These are phyloP conservation scores for Cubamyces sp. DNA, from an alignment of 768 basidiomycete species.

Conservation along the genomic window DNA sequence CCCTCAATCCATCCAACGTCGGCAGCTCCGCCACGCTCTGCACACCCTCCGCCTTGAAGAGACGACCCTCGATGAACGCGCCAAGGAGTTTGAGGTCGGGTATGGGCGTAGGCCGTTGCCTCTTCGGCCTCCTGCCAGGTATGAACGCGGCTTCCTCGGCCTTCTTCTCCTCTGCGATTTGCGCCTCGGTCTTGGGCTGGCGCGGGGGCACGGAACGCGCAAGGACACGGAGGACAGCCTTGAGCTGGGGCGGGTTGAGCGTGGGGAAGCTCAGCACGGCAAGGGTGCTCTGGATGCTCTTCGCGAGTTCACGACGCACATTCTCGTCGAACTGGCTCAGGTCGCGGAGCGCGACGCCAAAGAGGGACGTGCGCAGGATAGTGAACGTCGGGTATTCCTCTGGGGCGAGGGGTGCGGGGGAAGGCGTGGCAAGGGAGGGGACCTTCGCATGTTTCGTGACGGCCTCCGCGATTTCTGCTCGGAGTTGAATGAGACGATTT, in stretches of 20 bases:
- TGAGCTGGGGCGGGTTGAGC: constrained; percentile 74
- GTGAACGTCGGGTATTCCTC: constrained; percentile 55
- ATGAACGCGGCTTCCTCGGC: constrained; percentile 61
- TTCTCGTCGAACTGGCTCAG: constrained; percentile 52
- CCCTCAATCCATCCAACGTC: constrained; percentile 72
- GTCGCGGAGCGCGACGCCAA: constrained; percentile 77
- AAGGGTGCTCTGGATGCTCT: constrained; percentile 60
- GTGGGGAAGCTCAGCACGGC: constrained; percentile 67
- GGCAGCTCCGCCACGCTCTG: constrained; percentile 74
- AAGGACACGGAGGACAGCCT: constrained; percentile 66
- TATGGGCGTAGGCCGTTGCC: constrained; percentile 52
- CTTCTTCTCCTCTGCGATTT: constrained; percentile 51
- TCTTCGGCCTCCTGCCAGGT: constrained; percentile 72
- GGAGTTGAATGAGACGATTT: constrained; percentile 65
- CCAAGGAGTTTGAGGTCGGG: constrained; percentile 78
- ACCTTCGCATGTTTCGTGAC: constrained; percentile 43
- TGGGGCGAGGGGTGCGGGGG: constrained; percentile 30
- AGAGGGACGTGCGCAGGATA: constrained; percentile 75
- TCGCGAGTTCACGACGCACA: constrained; percentile 55
- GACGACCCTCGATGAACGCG: constrained; percentile 76
- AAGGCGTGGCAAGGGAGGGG: constrained; percentile 39
- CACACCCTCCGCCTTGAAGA: constrained; percentile 64
- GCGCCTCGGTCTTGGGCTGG: constrained; percentile 53
- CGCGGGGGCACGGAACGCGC: constrained; percentile 68
- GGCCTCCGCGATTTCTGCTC: constrained; percentile 67